Evolutionary conservation across 2,329 filamentous ascomycete genomes (phyloP).

Genomic region (Sphaceloma murrayae): DNA sequence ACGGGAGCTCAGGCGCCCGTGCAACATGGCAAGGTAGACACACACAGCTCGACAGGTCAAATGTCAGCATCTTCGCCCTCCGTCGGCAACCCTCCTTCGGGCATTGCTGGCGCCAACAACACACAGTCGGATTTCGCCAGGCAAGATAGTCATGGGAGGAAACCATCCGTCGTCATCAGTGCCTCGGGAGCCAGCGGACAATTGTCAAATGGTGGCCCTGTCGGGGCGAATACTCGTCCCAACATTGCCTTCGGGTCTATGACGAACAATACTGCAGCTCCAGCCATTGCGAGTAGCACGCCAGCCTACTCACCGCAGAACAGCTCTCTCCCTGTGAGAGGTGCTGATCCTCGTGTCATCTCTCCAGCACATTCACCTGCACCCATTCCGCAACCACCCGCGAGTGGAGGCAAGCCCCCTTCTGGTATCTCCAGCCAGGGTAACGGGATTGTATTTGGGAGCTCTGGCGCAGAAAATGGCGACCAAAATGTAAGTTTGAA

Average conservation of each 20-base stretch:
- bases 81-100: constrained; percentile 43
- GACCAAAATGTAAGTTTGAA: constrained; percentile 58
- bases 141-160: constrained; percentile 64
- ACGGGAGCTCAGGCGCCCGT: constrained; percentile 38
- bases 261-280: constrained; percentile 44
- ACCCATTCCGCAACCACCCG: constrained; percentile 81
- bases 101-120: constrained; percentile 24
- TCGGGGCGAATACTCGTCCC: constrained; percentile 45
- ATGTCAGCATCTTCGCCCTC: constrained; percentile 15
- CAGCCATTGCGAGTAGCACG: constrained; percentile 56
- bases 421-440: constrained; percentile 61
- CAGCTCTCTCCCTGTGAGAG: constrained; percentile 40
- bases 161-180: constrained; percentile 85
- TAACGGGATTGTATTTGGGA: constrained; percentile 70
- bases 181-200: constrained; percentile 68
- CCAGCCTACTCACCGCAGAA: constrained; percentile 56
- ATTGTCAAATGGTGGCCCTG: constrained; percentile 65
- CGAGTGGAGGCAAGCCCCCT: constrained; percentile 74
- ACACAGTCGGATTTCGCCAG: constrained; percentile 39
- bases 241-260: constrained; percentile 75
- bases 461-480: constrained; percentile 59
- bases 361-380: constrained; percentile 85
- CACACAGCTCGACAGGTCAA: constrained; percentile 30
- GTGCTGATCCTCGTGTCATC: constrained; percentile 59
- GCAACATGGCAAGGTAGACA: constrained; percentile 49